Percentiles rank a stretch among this genome's conserved stretches.
Conservation (phyloP, 805 yeast species). For the Lachancea dasiensis region DNA sequence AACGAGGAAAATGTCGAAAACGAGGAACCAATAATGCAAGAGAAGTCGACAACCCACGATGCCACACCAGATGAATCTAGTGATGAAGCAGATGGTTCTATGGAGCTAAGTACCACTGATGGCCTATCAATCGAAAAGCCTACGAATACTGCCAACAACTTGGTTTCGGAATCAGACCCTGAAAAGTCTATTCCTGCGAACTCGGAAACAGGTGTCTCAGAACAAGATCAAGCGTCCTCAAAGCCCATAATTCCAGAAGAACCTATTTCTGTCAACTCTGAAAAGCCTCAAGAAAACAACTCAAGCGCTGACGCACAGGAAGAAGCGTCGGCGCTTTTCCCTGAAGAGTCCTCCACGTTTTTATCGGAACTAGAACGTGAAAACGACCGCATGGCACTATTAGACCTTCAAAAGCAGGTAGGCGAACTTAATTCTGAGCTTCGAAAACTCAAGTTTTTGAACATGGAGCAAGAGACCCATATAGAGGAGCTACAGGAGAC, state of each 20-base stretch:
- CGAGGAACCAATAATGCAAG: background rate
- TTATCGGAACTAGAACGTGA: slow-evolving; percentile 29
- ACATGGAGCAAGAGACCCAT: slow-evolving; percentile 31
- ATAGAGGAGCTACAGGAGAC: slow-evolving; percentile 34
- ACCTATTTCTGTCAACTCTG: no score
- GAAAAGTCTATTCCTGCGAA: no score
- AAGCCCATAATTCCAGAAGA: no score
- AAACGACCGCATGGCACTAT: slow-evolving; percentile 33
- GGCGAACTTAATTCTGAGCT: slow-evolving; percentile 34
- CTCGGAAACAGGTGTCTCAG: no score
- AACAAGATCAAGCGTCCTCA: no score
- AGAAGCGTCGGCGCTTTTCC: slow-evolving; percentile 2
- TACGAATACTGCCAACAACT: no score
- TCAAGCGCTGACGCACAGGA: no score
- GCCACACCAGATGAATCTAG: background rate
- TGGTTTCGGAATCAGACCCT: no score
- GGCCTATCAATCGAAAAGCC: no score
- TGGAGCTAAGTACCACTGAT: no score
- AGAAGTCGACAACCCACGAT: background rate
- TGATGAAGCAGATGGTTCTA: no score
- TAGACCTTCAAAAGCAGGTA: slow-evolving; percentile 34
- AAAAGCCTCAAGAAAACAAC: no score
- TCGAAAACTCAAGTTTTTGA: slow-evolving; percentile 30
- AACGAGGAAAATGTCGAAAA: background rate
- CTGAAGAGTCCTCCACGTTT: slow-evolving; percentile 23